Percentiles rank a stretch among this genome's conserved stretches.
Conservation (phyloP, 2,329 filamentous ascomycete genomes). For the Diaporthe velutina region DNA sequence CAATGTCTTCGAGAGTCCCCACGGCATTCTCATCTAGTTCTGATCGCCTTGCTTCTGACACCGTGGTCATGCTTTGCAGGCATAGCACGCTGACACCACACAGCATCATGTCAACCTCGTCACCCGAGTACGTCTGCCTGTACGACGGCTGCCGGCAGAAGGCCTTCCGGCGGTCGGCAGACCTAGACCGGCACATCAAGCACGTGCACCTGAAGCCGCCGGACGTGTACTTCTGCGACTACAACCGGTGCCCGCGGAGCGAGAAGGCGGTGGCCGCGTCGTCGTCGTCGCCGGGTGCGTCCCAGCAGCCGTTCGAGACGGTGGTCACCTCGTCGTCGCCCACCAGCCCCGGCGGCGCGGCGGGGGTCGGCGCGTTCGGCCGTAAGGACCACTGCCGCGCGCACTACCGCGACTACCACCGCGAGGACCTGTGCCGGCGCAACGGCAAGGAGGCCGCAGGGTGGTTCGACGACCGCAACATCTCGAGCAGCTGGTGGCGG, state of each 20-base stretch:
- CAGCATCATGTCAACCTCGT: slow-evolving; percentile 1
- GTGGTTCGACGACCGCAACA: slow-evolving; percentile 55
- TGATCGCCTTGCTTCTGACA: no score
- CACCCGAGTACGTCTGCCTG: slow-evolving; percentile 51
- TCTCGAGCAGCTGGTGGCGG: slow-evolving; percentile 63
- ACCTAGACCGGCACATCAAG: slow-evolving; percentile 66
- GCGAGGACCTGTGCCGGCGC: slow-evolving; percentile 66
- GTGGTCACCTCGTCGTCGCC: neutral
- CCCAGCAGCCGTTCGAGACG: neutral
- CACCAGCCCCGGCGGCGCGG: neutral
- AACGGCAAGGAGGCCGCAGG: slow-evolving; percentile 48
- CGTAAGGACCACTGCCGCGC: slow-evolving; percentile 70
- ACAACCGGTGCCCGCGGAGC: slow-evolving; percentile 60
- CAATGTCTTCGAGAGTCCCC: no score
- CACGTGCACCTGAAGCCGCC: slow-evolving; percentile 62
- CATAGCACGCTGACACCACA: neutral
- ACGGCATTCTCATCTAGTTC: no score
- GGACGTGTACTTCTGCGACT: slow-evolving; percentile 64
- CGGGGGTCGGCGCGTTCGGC: slow-evolving; percentile 58
- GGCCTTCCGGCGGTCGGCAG: slow-evolving; percentile 65
- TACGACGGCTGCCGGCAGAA: slow-evolving; percentile 56
- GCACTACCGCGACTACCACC: slow-evolving; percentile 68
- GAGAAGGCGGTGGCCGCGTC: slow-evolving; percentile 33
- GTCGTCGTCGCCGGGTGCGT: neutral
- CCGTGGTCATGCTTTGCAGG: neutral